Evolutionary conservation across 1,284 basidiomycete species (phyloP), one percentile per base, ranked within the genome.

Genomic region (Entoloma clypeatum): DNA sequence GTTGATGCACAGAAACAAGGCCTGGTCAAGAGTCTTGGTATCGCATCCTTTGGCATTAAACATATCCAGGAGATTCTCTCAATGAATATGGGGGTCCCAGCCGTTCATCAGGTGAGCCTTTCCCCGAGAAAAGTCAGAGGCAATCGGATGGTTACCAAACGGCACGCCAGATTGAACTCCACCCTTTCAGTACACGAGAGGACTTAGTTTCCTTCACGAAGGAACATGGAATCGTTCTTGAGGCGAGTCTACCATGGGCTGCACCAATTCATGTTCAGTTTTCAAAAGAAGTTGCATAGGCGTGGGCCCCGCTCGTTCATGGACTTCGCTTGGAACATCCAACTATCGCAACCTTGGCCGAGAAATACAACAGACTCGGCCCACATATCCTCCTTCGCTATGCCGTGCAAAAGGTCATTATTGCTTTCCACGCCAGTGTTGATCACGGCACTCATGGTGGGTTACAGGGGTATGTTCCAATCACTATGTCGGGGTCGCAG

Each of bases 361-460:
- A 60, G 23, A 78, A 81, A 64, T 77, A 86, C 53, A 57, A 60
- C 23, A 87, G 81, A 55, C 64, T 72, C 10, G 68, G 77, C 10
- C 76, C 81, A 1, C 86, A 90, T 53, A 65, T 92, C 30, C 67
- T 91, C 31, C 65, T 90, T 24, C 70, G 86, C 11, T 90, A 83
- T 67, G 83, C 78, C 9, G 59, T 92, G n/a, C 87, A 86, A 71
- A 75, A 86, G 78, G 84, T 82, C 36, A 66, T 41, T 34, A n/a
- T 39, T 24, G 13, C 25, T 28, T n/a, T 45, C 11, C 11, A 44
- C 29, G 21, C 29, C 34, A 21, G 21, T 22, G 10, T 35, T 25
- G 29, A 17, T 13, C 23, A 35, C 16, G 8, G 16, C 32, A 7
- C 25, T 37, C 10, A 21, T 39, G 9, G 37, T 37, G 13, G 7